These are phyloP conservation scores for Gnetum montanum DNA, from an alignment of 75 land plant species.

Conservation along the genomic window DNA sequence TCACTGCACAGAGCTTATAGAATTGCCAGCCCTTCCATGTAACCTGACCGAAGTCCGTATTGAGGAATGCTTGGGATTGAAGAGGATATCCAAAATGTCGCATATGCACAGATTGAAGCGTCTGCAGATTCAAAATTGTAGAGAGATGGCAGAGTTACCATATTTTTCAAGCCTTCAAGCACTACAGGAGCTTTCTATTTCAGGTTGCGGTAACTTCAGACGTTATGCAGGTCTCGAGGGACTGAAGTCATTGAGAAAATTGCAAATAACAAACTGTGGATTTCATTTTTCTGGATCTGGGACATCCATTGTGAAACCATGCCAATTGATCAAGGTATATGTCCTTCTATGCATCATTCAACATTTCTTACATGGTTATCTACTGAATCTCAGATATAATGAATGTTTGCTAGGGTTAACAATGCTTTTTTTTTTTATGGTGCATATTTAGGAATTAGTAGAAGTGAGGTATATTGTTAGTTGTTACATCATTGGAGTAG, in stretches of 20 bases:
- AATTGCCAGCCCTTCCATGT: slow-evolving; percentile 6
- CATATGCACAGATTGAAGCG: slow-evolving; percentile 3
- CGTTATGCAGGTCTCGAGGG: slow-evolving; percentile 1
- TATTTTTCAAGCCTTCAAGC: neutral
- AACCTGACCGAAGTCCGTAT: neutral
- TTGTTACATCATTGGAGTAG: too few relatives aligned
- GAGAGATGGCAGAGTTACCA: neutral
- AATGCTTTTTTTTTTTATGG: too few relatives aligned
- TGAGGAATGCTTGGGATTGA: slow-evolving; percentile 4
- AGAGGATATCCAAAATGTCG: slow-evolving; percentile 2
- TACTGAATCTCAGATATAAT: too few relatives aligned
- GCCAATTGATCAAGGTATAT: slow-evolving; percentile 1
- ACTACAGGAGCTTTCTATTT: slow-evolving; percentile 6
- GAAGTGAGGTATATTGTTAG: too few relatives aligned
- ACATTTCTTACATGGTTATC: too few relatives aligned
- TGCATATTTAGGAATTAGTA: too few relatives aligned
- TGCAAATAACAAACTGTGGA: slow-evolving; percentile 1
- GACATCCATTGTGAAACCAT: neutral
- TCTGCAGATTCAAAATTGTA: neutral
- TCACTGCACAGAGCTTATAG: slow-evolving; percentile 5
- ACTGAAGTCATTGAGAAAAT: slow-evolving; percentile 2
- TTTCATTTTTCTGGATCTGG: neutral
- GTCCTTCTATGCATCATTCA: too few relatives aligned
- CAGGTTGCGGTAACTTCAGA: neutral
- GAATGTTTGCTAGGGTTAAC: too few relatives aligned